Evolutionary conservation across 805 yeast genomes (phyloP).

Genomic region (Candida hispaniensis): DNA sequence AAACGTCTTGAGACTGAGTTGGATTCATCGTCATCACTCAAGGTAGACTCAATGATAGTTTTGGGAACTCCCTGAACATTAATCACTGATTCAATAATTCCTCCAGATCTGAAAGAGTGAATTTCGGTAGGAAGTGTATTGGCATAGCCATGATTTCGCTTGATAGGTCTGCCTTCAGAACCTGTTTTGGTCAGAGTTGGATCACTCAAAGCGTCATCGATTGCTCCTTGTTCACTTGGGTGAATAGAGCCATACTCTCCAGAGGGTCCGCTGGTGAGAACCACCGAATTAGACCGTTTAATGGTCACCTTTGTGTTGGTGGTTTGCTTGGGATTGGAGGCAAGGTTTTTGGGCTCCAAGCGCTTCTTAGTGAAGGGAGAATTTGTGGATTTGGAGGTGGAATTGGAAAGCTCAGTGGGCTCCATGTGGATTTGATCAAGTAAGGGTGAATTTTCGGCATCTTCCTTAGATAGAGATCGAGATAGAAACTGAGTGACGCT

Average conservation of each 20-base stretch:
- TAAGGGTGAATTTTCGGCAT: constrained; percentile 3
- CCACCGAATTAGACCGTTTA: constrained; percentile 29
- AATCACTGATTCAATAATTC: constrained; percentile 73
- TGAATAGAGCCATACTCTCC: constrained; percentile 20
- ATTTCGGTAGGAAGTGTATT: constrained; percentile 20
- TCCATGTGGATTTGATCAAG: neutral
- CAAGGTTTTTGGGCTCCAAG: constrained; percentile 52
- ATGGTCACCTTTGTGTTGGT: constrained; percentile 55
- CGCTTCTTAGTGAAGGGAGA: constrained; percentile 17
- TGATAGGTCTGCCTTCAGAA: neutral
- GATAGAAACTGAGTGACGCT: constrained; percentile 6
- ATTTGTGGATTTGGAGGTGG: neutral
- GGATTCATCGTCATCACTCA: constrained; percentile 11
- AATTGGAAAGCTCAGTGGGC: neutral
- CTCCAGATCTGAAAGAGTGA: constrained; percentile 36
- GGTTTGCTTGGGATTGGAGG: constrained; percentile 56
- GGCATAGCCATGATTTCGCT: constrained; percentile 1
- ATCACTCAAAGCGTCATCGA: constrained; percentile 17
- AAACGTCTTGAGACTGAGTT: no score
- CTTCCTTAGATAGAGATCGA: constrained; percentile 6
- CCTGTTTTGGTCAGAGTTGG: constrained; percentile 4
- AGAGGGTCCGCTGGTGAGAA: constrained; percentile 3
- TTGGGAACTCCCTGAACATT: constrained; percentile 75
- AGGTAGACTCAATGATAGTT: constrained; percentile 61
- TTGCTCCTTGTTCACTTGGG: constrained; percentile 21